Conservation (phyloP, 371 early-diverging fungal genomes). For the Choanephora cucurbitarum region DNA sequence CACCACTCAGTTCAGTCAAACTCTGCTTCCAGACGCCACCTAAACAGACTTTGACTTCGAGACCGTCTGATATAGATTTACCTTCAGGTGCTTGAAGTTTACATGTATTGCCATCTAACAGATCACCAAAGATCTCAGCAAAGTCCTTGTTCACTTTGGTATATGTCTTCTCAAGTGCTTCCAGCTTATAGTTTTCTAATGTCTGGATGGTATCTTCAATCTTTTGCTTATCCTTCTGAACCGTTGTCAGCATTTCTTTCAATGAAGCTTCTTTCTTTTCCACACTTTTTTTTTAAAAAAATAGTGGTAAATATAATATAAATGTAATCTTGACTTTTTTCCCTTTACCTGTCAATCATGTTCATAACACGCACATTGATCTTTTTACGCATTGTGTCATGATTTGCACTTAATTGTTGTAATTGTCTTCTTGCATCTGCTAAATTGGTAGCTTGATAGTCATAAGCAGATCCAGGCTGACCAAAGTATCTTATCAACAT, state of each 20-base stretch:
- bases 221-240: conserved; percentile 90
- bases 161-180: conserved; percentile 90
- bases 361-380: conserved; percentile 95
- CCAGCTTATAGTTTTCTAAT: conserved; percentile 89
- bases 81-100: conserved; percentile 87
- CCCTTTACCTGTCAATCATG: conserved; percentile 80
- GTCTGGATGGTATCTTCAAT: conserved; percentile 92
- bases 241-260: conserved; percentile 86
- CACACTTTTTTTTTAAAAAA: conserved; percentile 47
- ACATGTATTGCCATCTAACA: conserved; percentile 91
- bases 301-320: background rate
- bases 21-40: conserved; percentile 99
- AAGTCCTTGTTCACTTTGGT: conserved; percentile 93
- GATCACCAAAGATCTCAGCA: conserved; percentile 93
- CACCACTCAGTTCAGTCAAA: conserved; percentile 98
- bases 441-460: conserved; percentile 75
- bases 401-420: conserved; percentile 70
- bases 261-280: conserved; percentile 88
- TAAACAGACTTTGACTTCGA: conserved; percentile 95
- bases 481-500: conserved; percentile 67
- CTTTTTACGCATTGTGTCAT: conserved; percentile 80
- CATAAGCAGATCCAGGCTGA: conserved; percentile 74
- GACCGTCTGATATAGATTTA: conserved; percentile 79
- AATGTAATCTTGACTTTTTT: background rate
- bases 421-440: conserved; percentile 70